Evolutionary conservation across 164 flowering plant species (phyloP).

Genomic region (Chimonanthus praecox): DNA sequence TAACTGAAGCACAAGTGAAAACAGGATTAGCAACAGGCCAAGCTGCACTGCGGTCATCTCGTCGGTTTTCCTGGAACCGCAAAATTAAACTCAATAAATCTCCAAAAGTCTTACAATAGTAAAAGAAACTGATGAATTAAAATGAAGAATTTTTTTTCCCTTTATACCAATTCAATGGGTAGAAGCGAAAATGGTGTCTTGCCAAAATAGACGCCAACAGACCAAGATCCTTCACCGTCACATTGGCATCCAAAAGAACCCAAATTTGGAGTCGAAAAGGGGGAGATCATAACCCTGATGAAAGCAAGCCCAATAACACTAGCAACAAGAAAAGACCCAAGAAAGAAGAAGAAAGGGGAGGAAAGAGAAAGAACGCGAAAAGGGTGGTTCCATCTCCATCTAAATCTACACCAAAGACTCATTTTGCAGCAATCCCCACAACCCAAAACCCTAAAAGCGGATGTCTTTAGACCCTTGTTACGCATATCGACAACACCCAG

Average conservation of each 20-base stretch:
- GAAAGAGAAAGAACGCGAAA: neutral
- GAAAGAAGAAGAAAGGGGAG: slow-evolving; percentile 7
- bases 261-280: neutral
- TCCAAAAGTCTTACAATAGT: neutral
- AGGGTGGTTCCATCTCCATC: slow-evolving; percentile 7
- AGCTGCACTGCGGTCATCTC: slow-evolving; percentile 36
- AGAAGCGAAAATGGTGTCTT: slow-evolving; percentile 11
- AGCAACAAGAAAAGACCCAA: slow-evolving; percentile 3
- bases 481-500: slow-evolving; percentile 1
- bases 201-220: slow-evolving; percentile 14
- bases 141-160: too few relatives aligned
- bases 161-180: slow-evolving; percentile 14
- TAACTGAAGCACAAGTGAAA: slow-evolving; percentile 37
- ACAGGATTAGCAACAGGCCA: slow-evolving; percentile 83
- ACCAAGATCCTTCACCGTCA: slow-evolving; percentile 15
- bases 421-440: slow-evolving; percentile 5
- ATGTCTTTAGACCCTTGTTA: slow-evolving; percentile 1
- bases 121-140: neutral
- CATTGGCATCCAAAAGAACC: slow-evolving; percentile 3
- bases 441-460: slow-evolving; percentile 1
- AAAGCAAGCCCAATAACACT: slow-evolving; percentile 2
- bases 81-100: neutral
- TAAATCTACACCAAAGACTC: slow-evolving; percentile 7
- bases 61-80: slow-evolving; percentile 5
- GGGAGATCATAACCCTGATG: slow-evolving; percentile 1